phyloP scores from a whole-genome alignment of 495 filamentous ascomycete species.

The Penicillium bialowiezense region DNA sequence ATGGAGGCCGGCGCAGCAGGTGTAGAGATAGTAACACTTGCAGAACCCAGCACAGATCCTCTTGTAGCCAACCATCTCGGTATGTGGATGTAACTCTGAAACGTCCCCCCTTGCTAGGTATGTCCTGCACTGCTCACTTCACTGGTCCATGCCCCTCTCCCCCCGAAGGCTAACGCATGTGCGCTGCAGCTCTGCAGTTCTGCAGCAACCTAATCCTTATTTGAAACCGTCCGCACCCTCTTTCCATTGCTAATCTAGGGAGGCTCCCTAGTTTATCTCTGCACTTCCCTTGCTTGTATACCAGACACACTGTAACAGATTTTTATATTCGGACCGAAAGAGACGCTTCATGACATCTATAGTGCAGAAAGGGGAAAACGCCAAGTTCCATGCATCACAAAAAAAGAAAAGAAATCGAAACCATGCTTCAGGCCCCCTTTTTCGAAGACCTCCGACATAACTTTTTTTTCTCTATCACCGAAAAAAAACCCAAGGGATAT shows the following conservation, averaged over 20 bases:
- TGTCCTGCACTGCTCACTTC: background rate
- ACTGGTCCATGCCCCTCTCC: slow-evolving; percentile 2
- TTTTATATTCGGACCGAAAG: slow-evolving; percentile 5
- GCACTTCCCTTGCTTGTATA: slow-evolving; percentile 5
- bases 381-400: slow-evolving; percentile 9
- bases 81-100: slow-evolving; percentile 11
- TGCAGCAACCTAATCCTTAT: background rate
- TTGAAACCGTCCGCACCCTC: background rate
- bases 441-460: slow-evolving; percentile 6
- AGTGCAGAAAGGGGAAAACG: slow-evolving; percentile 2
- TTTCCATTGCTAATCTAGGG: slow-evolving; percentile 3
- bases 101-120: slow-evolving; percentile 5
- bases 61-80: background rate
- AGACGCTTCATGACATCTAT: slow-evolving; percentile 13
- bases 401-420: slow-evolving; percentile 13
- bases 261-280: background rate
- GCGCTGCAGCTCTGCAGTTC: slow-evolving; percentile 3
- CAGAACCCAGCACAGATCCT: background rate
- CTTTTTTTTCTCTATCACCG: slow-evolving; percentile 17
- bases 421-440: slow-evolving; percentile 2
- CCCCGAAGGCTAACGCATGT: background rate
- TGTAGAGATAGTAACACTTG: background rate
- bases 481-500: slow-evolving; percentile 23
- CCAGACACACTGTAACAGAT: slow-evolving; percentile 5
- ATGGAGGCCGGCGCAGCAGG: background rate